These are phyloP conservation scores for Cucumis cinereus DNA, from an alignment of 306 rosid species.

Conservation along the genomic window DNA sequence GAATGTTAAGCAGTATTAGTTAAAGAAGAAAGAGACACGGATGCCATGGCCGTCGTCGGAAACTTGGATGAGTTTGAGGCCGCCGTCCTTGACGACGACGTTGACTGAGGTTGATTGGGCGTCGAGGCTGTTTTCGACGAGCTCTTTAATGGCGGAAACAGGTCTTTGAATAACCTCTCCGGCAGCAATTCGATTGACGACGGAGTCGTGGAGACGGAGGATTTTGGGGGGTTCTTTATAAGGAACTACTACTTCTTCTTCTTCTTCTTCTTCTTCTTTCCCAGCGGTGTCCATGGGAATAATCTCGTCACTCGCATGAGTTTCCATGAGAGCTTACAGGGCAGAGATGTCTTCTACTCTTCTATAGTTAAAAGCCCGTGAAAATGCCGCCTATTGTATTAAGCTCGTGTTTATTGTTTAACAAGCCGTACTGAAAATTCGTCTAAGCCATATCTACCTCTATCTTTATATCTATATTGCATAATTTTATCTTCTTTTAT, in stretches of 20 bases:
- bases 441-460: no score
- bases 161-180: conserved; percentile 96
- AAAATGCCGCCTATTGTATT: neutral
- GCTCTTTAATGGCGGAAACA: conserved; percentile 77
- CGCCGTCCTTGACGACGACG: conserved; percentile 74
- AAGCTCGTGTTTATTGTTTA: no score
- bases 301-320: neutral
- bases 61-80: conserved; percentile 90
- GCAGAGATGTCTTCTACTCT: neutral
- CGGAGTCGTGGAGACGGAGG: conserved; percentile 62
- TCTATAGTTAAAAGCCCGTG: neutral
- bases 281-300: conserved; percentile 15
- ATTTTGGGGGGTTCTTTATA: conserved; percentile 51
- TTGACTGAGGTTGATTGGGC: conserved; percentile 61
- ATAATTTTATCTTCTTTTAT: no score
- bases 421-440: no score
- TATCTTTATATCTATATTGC: no score
- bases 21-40: conserved; percentile 23
- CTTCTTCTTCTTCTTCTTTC: conserved; percentile 1
- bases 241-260: neutral
- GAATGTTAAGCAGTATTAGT: neutral
- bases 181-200: conserved; percentile 89
- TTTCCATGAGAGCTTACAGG: neutral
- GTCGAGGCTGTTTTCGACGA: conserved; percentile 86
- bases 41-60: conserved; percentile 94